A percentile compares a stretch with the other conserved stretches of the same genome.
Conservation (phyloP, 1,284 basidiomycete species). For the Exobasidium rhododendri region DNA sequence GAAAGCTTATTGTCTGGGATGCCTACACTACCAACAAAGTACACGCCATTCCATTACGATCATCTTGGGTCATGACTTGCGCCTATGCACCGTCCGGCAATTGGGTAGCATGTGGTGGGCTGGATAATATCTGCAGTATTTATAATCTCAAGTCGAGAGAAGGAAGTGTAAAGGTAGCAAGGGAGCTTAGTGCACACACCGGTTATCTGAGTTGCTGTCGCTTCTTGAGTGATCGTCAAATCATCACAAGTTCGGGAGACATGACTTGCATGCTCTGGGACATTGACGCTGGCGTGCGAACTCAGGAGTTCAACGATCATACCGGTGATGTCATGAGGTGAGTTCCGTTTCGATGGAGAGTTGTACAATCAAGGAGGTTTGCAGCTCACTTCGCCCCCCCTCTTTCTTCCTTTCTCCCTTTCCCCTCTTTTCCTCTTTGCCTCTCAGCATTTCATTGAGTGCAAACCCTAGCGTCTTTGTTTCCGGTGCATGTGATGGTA, state of each 20-base stretch:
- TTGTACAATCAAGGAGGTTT: conserved; percentile 27
- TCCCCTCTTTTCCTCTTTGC: conserved; percentile 20
- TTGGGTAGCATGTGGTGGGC: conserved; percentile 94
- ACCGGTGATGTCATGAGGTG: conserved; percentile 93
- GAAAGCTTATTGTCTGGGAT: conserved; percentile 99
- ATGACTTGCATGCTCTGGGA: conserved; percentile 99
- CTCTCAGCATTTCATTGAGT: conserved; percentile 74
- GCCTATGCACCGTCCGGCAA: conserved; percentile 95
- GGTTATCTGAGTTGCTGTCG: conserved; percentile 97
- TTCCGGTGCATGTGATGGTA: conserved; percentile 95
- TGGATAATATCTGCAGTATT: conserved; percentile 98
- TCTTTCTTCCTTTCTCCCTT: conserved; percentile 18
- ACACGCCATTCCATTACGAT: conserved; percentile 93
- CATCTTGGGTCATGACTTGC: conserved; percentile 99
- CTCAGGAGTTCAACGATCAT: conserved; percentile 96
- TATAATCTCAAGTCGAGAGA: conserved; percentile 82
- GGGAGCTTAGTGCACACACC: conserved; percentile 92
- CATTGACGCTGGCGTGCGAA: conserved; percentile 89
- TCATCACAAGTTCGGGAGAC: conserved; percentile 93
- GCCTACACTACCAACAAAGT: conserved; percentile 99
- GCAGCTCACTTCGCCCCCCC: conserved; percentile 5
- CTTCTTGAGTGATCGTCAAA: conserved; percentile 96
- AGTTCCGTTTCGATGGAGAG: conserved; percentile 59
- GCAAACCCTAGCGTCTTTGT: conserved; percentile 95
- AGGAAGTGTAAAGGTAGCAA: conserved; percentile 60